Percentiles rank a stretch among this genome's conserved stretches.
Evolutionary conservation across 1,284 basidiomycete species (phyloP).

Genomic region (Cutaneotrichosporon sp.): DNA sequence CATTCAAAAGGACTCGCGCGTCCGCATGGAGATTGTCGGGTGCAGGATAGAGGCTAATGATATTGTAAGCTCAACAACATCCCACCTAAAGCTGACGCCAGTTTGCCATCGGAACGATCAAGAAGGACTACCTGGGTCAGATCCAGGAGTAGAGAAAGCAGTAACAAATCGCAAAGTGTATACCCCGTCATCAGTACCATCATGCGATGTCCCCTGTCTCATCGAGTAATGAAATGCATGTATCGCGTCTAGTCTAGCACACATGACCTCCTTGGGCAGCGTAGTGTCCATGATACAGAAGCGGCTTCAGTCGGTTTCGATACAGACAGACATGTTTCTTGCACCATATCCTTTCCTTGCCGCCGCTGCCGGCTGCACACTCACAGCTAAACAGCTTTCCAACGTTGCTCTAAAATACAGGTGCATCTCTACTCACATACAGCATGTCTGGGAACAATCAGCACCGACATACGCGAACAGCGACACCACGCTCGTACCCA

Average conservation of each 20-base stretch:
- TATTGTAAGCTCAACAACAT: constrained; percentile 60
- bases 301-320: too few species aligned
- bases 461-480: neutral
- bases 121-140: constrained; percentile 88
- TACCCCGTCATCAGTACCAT: constrained; percentile 13
- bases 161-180: constrained; percentile 3
- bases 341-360: too few species aligned
- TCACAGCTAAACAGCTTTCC: too few species aligned
- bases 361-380: too few species aligned
- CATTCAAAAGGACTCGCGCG: constrained; percentile 87
- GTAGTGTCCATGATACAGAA: too few species aligned
- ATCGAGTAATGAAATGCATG: neutral
- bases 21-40: constrained; percentile 93
- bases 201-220: constrained; percentile 1
- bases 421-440: constrained; percentile 2
- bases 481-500: neutral
- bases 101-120: constrained; percentile 91
- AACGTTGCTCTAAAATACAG: too few species aligned
- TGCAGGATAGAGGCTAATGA: constrained; percentile 96
- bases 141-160: constrained; percentile 49
- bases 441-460: neutral
- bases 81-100: constrained; percentile 35
- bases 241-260: neutral
- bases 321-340: too few species aligned
- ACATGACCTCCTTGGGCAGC: too few species aligned